phyloP scores from a whole-genome alignment of 2,329 filamentous ascomycete species.

The Colletotrichum sp. region DNA sequence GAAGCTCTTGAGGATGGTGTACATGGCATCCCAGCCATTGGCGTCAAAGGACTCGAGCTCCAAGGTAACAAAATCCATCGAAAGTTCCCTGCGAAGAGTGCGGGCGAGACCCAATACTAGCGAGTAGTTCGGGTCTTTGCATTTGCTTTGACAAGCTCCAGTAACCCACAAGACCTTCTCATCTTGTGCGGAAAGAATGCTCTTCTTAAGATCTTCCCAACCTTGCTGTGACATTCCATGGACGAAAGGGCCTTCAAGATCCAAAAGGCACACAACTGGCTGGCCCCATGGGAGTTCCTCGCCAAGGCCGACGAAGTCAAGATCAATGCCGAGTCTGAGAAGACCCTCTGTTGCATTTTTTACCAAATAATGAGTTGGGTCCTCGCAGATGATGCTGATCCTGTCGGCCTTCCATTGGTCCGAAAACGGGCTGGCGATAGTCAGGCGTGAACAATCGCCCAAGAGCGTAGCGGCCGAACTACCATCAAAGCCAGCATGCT shows the following conservation, averaged over 20 bases:
- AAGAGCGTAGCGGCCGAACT: not conserved
- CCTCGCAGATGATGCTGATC: not conserved
- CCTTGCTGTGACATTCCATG: not conserved
- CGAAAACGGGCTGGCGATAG: not conserved
- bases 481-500: not conserved
- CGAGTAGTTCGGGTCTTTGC: slow-evolving; percentile 29
- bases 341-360: not conserved
- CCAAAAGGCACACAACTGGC: not conserved
- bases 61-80: slow-evolving; percentile 29
- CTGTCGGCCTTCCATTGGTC: not conserved
- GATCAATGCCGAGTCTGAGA: not conserved
- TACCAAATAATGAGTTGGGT: not conserved
- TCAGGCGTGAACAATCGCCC: not conserved
- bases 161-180: slow-evolving; percentile 35
- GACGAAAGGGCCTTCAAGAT: slow-evolving; percentile 8
- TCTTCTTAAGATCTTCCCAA: not conserved
- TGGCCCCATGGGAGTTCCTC: not conserved
- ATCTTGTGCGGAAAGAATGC: not conserved
- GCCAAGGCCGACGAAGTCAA: not conserved
- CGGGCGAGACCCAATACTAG: slow-evolving; percentile 31
- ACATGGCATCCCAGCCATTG: not conserved
- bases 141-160: slow-evolving; percentile 26
- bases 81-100: slow-evolving; percentile 31
- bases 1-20: not conserved
- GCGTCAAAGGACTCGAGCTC: slow-evolving; percentile 28